Conservation (phyloP, 2,329 filamentous ascomycete genomes). For the Rhinocladiella similis region DNA sequence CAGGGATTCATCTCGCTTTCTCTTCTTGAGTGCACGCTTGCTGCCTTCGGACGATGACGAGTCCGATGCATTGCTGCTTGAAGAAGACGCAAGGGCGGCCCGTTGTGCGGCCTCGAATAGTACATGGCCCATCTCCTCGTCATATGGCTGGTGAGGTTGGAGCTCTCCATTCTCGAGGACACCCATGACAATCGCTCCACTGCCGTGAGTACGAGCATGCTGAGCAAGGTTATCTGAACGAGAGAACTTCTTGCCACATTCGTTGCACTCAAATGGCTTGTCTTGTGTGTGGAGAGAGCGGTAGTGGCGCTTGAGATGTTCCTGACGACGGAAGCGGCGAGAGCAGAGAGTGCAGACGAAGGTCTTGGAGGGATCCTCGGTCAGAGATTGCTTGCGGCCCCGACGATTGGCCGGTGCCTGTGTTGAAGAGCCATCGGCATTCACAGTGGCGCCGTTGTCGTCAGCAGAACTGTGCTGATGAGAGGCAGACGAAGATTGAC, state of each 20-base stretch:
- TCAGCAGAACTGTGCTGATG: conserved; percentile 44
- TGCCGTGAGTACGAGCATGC: conserved; percentile 90
- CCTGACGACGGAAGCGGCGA: conserved; percentile 94
- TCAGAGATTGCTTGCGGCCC: conserved; percentile 96
- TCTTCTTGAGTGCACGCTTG: conserved; percentile 69
- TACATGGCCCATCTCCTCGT: conserved; percentile 73
- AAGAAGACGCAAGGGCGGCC: conserved; percentile 61
- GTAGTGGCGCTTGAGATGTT: conserved; percentile 98
- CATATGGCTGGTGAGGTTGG: conserved; percentile 43
- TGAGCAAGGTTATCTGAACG: conserved; percentile 96
- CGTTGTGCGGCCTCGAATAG: conserved; percentile 80
- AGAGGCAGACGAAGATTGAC: conserved; percentile 39
- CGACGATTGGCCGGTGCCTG: conserved; percentile 74
- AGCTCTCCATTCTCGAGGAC: conserved; percentile 72
- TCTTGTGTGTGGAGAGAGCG: conserved; percentile 97
- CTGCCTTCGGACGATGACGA: conserved; percentile 38
- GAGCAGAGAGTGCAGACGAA: conserved; percentile 97
- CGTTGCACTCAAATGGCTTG: conserved; percentile 96
- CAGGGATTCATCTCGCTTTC: conserved; percentile 63
- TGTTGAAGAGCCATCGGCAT: conserved; percentile 19
- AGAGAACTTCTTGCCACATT: conserved; percentile 99
- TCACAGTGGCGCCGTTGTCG: conserved; percentile 45
- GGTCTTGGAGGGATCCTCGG: conserved; percentile 96
- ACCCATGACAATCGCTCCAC: conserved; percentile 87
- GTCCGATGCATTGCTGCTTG: conserved; percentile 41